Conservation (phyloP, 495 filamentous ascomycete genomes). For the Eremomyces bilateralis region DNA sequence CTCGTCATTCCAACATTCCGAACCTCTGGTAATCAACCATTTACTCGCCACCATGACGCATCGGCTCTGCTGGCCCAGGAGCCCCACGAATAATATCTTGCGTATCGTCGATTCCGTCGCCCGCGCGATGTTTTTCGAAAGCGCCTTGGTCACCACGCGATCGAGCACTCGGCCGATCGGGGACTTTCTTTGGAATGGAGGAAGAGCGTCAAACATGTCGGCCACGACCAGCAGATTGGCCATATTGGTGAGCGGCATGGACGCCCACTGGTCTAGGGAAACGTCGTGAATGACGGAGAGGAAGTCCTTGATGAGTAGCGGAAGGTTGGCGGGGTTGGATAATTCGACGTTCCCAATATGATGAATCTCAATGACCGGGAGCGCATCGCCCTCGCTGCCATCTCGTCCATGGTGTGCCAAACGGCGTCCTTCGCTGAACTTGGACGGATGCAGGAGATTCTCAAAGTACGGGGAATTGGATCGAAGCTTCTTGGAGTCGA, state of each 20-base stretch:
- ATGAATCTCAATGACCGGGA: too few species aligned
- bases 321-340: slow-evolving; percentile 26
- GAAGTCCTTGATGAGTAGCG: slow-evolving; percentile 32
- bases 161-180: slow-evolving; percentile 16
- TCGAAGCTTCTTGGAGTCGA: too few species aligned
- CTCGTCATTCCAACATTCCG: slow-evolving; percentile 33
- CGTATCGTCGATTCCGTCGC: slow-evolving; percentile 33
- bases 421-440: slow-evolving; percentile 13
- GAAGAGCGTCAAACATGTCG: slow-evolving; percentile 37
- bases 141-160: slow-evolving; percentile 15
- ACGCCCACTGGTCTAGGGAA: slow-evolving; percentile 12
- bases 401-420: slow-evolving; percentile 10
- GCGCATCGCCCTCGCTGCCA: not conserved
- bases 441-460: slow-evolving; percentile 25
- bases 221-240: slow-evolving; percentile 43
- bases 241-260: slow-evolving; percentile 27
- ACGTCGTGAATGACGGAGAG: slow-evolving; percentile 32
- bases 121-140: slow-evolving; percentile 9
- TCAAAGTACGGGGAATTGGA: slow-evolving; percentile 36
- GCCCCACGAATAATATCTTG: slow-evolving; percentile 39
- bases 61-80: slow-evolving; percentile 30
- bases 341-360: too few species aligned
- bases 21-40: slow-evolving; percentile 45
- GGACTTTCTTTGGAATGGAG: slow-evolving; percentile 25
- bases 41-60: slow-evolving; percentile 31